phyloP scores from a whole-genome alignment of 1,139 yeast genomes.

The Meyerozyma smithsonii region DNA sequence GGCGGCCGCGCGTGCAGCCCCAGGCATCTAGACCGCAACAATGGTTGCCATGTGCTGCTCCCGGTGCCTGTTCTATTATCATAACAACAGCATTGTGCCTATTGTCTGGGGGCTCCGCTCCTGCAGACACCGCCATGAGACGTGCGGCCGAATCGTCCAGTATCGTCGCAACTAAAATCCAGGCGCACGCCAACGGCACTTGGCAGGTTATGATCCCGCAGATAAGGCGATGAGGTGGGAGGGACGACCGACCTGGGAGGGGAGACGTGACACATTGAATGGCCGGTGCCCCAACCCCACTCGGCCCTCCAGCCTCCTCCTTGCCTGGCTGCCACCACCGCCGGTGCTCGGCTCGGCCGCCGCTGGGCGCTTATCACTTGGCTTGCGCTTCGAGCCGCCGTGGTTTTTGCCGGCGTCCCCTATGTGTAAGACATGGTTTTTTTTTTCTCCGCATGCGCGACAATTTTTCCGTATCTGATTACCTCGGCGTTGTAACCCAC shows the following conservation, averaged over 20 bases:
- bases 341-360: too few species aligned
- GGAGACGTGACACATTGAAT: too few species aligned
- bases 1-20: too few species aligned
- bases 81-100: background rate
- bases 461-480: background rate
- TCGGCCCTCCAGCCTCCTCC: too few species aligned
- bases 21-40: background rate
- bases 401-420: background rate
- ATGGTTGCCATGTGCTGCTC: conserved; percentile 1
- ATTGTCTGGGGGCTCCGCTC: background rate
- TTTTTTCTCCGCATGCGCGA: background rate
- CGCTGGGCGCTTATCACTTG: too few species aligned
- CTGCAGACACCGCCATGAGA: background rate
- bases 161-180: too few species aligned
- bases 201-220: background rate
- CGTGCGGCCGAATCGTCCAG: too few species aligned
- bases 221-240: too few species aligned
- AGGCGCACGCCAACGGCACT: background rate
- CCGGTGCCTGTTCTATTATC: conserved; percentile 1
- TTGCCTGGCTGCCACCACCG: too few species aligned
- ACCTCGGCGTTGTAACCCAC: background rate
- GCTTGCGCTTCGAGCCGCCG: too few species aligned
- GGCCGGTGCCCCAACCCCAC: too few species aligned
- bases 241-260: too few species aligned
- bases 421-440: background rate